These are phyloP conservation scores for Talaromyces sp. DNA, from an alignment of 2,329 filamentous ascomycete genomes.

Conservation along the genomic window DNA sequence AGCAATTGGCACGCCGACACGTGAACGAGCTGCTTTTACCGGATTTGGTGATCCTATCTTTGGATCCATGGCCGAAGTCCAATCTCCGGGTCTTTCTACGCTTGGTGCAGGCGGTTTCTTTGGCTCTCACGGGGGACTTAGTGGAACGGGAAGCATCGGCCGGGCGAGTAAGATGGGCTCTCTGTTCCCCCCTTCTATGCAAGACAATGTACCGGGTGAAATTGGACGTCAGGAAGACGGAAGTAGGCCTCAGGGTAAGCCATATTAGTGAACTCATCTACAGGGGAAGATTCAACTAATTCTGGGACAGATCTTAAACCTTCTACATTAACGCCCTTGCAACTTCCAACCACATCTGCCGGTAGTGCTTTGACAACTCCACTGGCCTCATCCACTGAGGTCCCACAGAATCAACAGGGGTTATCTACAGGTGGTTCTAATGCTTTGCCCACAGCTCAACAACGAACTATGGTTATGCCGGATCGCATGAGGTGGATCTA, in stretches of 20 bases:
- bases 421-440: constrained; percentile 48
- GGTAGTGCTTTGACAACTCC: constrained; percentile 32
- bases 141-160: constrained; percentile 63
- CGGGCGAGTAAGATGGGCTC: constrained; percentile 80
- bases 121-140: constrained; percentile 55
- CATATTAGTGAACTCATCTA: background rate
- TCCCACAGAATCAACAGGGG: constrained; percentile 32
- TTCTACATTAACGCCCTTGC: constrained; percentile 31
- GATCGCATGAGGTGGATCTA: constrained; percentile 99
- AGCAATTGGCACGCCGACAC: constrained; percentile 69
- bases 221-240: constrained; percentile 60
- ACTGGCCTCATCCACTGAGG: constrained; percentile 31
- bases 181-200: constrained; percentile 83
- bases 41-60: constrained; percentile 64
- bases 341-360: constrained; percentile 35
- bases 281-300: constrained; percentile 1
- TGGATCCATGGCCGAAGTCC: constrained; percentile 71
- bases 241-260: constrained; percentile 56
- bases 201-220: constrained; percentile 76
- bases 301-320: constrained; percentile 24
- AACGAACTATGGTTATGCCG: constrained; percentile 96
- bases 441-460: constrained; percentile 66
- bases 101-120: constrained; percentile 56
- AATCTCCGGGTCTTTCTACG: constrained; percentile 46
- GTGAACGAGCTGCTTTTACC: constrained; percentile 53